Base-by-base conservation (phyloP, 2,329 filamentous ascomycete species). In the Cryphonectria parasitica region DNA sequence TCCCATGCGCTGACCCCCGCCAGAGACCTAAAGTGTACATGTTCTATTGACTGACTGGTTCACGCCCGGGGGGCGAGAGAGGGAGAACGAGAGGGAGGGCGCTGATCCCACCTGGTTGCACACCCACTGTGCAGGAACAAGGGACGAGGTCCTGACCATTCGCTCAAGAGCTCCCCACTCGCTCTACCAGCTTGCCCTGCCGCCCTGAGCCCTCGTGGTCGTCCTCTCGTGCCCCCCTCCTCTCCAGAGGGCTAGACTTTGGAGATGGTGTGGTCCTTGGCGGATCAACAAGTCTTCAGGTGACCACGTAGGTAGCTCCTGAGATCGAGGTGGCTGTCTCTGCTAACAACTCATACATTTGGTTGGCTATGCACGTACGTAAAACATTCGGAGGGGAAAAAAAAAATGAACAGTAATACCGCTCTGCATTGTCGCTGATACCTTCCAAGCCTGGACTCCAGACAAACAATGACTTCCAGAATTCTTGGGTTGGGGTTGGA, bases 231-330 rank as follows among this genome's bases (percentile, higher is more conserved):
- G 15, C 36, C 58, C 19, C 56, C 36, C 28, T 39, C n/a, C 43
- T 54, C 64, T 25, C 31, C 58, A 52, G 39, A 28, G n/a, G 43
- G 58, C 66, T 52, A 63, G 66, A 61, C 54, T 43, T 39, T 39
- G 64, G 49, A 25, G 54, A 66, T 56, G 45, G 64, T 36, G 64
- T 66, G 49, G 64, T 45, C 41, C 49, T 66, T 22, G 43, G 22
- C 22, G 64, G 41, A 34, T 60, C 34, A 41, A 45, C 54, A 63
- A 36, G 31, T 39, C 25, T 45, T 39, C 66, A 68, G 66, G 58
- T 68, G 66, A 68, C 66, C 66, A 68, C 60, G 66, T 62, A 62
- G 60, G 49, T 54, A 22, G 28, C 62, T 64, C 34, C n/a, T 43
- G 61, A 17, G 22, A 7, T 8, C 39, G 36, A 64, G 41, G 61